These are phyloP conservation scores for Aspergillus melleus DNA, from an alignment of 2,329 filamentous ascomycete genomes.

Conservation along the genomic window DNA sequence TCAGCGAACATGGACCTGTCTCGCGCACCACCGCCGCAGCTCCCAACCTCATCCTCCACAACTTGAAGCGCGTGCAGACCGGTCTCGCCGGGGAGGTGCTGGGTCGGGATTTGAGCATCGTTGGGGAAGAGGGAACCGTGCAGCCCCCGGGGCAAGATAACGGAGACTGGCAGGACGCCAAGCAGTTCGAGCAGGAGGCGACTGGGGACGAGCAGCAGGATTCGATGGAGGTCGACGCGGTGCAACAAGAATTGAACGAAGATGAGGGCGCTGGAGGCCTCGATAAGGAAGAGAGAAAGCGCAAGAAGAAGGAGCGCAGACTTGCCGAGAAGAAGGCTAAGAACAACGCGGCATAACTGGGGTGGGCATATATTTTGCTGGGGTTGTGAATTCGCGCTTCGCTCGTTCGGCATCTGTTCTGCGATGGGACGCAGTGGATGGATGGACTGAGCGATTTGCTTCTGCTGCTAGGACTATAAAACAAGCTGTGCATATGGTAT, in stretches of 20 bases:
- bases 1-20: slow-evolving; percentile 45
- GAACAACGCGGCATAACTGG: slow-evolving; percentile 24
- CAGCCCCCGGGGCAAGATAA: slow-evolving; percentile 25
- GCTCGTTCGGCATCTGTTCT: slow-evolving; percentile 1
- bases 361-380: not conserved
- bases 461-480: not conserved
- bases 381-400: not conserved
- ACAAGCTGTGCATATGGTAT: slow-evolving; percentile 12
- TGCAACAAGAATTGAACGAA: slow-evolving; percentile 41
- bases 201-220: slow-evolving; percentile 44
- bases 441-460: not conserved
- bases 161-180: slow-evolving; percentile 39
- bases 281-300: slow-evolving; percentile 56
- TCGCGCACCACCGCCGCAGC: slow-evolving; percentile 42
- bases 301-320: slow-evolving; percentile 56
- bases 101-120: slow-evolving; percentile 41
- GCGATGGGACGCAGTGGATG: slow-evolving; percentile 2
- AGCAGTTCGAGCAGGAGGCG: slow-evolving; percentile 43
- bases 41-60: slow-evolving; percentile 46
- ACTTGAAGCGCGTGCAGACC: slow-evolving; percentile 46
- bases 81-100: slow-evolving; percentile 45
- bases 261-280: slow-evolving; percentile 28
- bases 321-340: slow-evolving; percentile 46
- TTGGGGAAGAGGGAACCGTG: slow-evolving; percentile 33
- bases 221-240: slow-evolving; percentile 38